A percentile compares a stretch with the other conserved stretches of the same genome.
phyloP scores from a whole-genome alignment of 306 rosid species.

The Senna siamea region DNA sequence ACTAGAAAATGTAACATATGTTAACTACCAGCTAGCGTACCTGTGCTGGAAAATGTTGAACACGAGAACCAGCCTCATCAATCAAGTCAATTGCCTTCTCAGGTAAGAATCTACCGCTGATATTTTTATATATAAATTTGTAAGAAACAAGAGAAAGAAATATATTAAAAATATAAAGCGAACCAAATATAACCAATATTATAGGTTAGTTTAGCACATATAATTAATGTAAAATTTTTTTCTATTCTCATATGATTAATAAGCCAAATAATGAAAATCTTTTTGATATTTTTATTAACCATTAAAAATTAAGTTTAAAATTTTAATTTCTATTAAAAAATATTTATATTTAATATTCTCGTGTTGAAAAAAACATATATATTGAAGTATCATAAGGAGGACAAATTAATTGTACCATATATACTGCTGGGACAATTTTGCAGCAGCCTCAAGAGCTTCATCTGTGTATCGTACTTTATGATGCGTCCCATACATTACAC shows the following conservation, averaged over 20 bases:
- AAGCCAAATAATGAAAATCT: neutral
- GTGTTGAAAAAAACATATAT: neutral
- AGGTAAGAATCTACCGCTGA: slow-evolving; percentile 35
- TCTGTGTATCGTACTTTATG: slow-evolving; percentile 76
- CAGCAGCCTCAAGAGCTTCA: slow-evolving; percentile 69
- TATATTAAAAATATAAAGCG: neutral
- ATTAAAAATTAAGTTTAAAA: no score
- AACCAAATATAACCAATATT: neutral
- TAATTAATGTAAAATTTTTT: neutral
- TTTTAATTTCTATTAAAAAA: no score
- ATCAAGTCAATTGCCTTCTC: slow-evolving; percentile 44
- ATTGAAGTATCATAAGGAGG: neutral
- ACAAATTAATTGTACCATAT: slow-evolving; percentile 48
- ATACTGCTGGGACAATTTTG: slow-evolving; percentile 66
- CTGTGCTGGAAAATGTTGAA: slow-evolving; percentile 29
- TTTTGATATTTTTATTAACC: no score
- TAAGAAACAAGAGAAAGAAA: neutral
- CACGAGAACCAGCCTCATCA: slow-evolving; percentile 42
- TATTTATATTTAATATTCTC: no score
- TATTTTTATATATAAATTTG: neutral
- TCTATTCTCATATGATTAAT: no score
- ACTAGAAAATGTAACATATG: no score
- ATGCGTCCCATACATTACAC: slow-evolving; percentile 68
- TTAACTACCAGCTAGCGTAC: neutral
- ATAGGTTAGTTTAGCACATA: neutral